phyloP scores from a whole-genome alignment of 1,284 basidiomycete genomes.

The Cryptococcus amylolentus region DNA sequence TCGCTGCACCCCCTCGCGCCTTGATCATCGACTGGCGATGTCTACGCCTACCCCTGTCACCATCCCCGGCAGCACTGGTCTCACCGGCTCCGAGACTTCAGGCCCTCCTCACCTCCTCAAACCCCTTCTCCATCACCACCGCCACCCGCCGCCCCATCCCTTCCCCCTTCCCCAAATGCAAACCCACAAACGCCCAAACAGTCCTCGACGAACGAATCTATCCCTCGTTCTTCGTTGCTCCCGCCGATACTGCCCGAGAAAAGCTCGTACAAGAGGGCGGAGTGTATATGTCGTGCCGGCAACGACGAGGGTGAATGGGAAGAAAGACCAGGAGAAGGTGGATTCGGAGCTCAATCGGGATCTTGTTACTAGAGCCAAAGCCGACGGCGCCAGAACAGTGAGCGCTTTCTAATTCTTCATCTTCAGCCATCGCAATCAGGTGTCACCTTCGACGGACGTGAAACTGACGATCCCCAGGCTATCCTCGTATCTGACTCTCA shows the following conservation, averaged over 20 bases:
- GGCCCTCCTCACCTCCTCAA: conserved; percentile 26
- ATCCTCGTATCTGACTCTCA: conserved; percentile 41
- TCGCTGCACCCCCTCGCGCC: background rate
- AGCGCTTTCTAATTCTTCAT: no score
- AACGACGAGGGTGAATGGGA: conserved; percentile 33
- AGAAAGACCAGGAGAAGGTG: conserved; percentile 32
- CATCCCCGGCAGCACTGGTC: conserved; percentile 45
- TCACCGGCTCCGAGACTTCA: conserved; percentile 39
- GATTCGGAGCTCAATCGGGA: conserved; percentile 41
- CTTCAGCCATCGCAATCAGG: background rate
- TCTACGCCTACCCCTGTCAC: conserved; percentile 26
- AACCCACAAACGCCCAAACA: conserved; percentile 15
- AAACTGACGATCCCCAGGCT: conserved; percentile 16
- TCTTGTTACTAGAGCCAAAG: conserved; percentile 37
- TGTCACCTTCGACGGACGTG: no score
- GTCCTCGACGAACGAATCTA: conserved; percentile 26
- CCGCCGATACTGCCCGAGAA: background rate
- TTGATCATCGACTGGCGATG: background rate
- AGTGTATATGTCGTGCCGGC: conserved; percentile 40
- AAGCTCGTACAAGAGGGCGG: conserved; percentile 16
- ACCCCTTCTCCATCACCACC: conserved; percentile 35
- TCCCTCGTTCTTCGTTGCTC: conserved; percentile 21
- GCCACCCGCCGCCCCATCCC: conserved; percentile 34
- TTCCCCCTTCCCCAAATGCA: background rate
- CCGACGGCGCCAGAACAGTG: conserved; percentile 36